A percentile compares a stretch with the other conserved stretches of the same genome.
Evolutionary conservation across 768 basidiomycete genomes (phyloP).

Genomic region (Lentinula aciculospora): DNA sequence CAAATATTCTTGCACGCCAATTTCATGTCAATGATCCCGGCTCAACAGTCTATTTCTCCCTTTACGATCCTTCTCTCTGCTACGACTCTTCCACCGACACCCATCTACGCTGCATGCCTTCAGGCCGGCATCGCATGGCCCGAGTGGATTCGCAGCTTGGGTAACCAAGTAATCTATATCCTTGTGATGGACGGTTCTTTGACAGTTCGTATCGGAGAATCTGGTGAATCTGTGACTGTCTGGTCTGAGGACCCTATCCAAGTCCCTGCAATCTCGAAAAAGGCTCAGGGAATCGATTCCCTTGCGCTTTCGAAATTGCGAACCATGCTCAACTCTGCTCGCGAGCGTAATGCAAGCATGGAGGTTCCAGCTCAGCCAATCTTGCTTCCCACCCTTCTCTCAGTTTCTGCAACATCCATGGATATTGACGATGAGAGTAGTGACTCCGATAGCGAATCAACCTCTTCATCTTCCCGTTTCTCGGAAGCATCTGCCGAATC

Average conservation of each 20-base stretch:
- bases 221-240: neutral
- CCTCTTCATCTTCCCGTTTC: neutral
- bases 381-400: neutral
- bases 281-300: neutral
- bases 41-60: neutral
- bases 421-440: neutral
- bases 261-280: neutral
- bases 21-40: neutral
- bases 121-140: neutral
- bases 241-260: neutral
- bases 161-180: neutral
- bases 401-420: neutral
- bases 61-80: constrained; percentile 1
- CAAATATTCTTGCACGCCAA: neutral
- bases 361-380: neutral
- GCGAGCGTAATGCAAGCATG: neutral
- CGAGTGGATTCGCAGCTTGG: neutral
- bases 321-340: neutral
- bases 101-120: constrained; percentile 1
- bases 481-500: constrained; percentile 4
- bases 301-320: neutral
- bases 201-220: neutral
- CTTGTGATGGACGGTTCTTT: neutral
- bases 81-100: neutral
- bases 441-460: neutral